Evolutionary conservation across 371 early-diverging fungal genomes (phyloP).

Genomic region (Vairimorpha necatrix): DNA sequence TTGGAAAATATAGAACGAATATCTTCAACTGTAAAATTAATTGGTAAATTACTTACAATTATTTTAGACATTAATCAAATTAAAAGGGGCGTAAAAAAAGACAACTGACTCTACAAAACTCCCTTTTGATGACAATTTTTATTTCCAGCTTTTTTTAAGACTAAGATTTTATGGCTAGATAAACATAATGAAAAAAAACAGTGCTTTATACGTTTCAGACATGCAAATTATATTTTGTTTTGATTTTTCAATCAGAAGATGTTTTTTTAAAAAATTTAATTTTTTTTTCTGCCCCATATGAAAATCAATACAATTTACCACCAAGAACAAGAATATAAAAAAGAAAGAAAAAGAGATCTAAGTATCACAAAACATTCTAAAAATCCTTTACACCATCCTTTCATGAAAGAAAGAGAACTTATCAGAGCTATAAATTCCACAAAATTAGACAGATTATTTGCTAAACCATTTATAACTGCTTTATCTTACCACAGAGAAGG

Average conservation of each 20-base stretch:
- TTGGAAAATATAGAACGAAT: conserved; percentile 13
- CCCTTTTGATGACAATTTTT: no score
- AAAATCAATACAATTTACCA: conserved; percentile 81
- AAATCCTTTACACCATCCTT: conserved; percentile 83
- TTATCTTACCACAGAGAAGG: conserved; percentile 86
- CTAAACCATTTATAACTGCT: conserved; percentile 89
- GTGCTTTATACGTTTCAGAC: no score
- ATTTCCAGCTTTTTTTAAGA: no score
- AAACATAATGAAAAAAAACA: no score
- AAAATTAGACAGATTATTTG: conserved; percentile 89
- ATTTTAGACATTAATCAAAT: conserved; percentile 23
- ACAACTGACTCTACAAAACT: no score
- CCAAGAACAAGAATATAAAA: conserved; percentile 67
- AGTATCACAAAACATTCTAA: conserved; percentile 78
- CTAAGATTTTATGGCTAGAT: no score
- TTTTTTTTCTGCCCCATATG: no score
- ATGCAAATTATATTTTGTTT: no score
- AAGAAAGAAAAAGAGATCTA: conserved; percentile 77
- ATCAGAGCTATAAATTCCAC: conserved; percentile 84
- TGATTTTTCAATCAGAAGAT: no score
- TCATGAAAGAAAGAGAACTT: conserved; percentile 89
- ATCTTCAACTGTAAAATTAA: conserved; percentile 24
- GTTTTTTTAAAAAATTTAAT: no score
- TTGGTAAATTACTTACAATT: conserved; percentile 44
- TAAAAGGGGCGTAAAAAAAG: no score